Evolutionary conservation across 192 early-diverging fungal species (phyloP), one percentile per base, ranked within the genome.

Genomic region (Cladochytrium replicatum): DNA sequence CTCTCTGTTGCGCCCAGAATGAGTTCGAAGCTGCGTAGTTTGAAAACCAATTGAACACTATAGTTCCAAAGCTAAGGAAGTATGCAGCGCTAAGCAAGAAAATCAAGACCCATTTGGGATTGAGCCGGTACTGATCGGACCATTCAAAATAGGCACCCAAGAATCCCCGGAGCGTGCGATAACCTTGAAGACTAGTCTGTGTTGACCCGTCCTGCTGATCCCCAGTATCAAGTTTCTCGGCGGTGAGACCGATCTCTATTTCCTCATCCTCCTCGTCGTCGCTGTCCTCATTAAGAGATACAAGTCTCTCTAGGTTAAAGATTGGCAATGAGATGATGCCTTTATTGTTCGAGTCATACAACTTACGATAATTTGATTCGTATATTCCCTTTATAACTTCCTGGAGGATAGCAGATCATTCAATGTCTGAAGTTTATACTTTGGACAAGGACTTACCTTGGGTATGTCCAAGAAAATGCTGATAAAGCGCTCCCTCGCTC

Each of bases 381-480:
- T 71, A 48, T 27, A 71, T 71, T 24, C 56, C 63, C 46, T 59
- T 66, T 9, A 66, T 57, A 5, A 66, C 54, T 29, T 71, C 68
- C n/a, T n/a, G n/a, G n/a, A n/a, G n/a, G n/a, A n/a, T n/a, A n/a
- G n/a, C n/a, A n/a, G n/a, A n/a, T n/a, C n/a, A n/a, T n/a, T n/a
- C n/a, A n/a, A n/a, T n/a, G n/a, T n/a, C n/a, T n/a, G n/a, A n/a
- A n/a, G n/a, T n/a, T n/a, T n/a, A n/a, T n/a, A n/a, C n/a, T n/a
- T n/a, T n/a, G n/a, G n/a, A n/a, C n/a, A n/a, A n/a, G n/a, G n/a
- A n/a, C n/a, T n/a, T n/a, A n/a, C n/a, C 34, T 60, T 62, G 3
- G 68, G 63, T 21, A 69, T 69, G 27, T 61, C 59, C 26, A 61
- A 46, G 31, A 71, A 71, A 38, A 64, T 58, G 24, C 41, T 15